Conservation (phyloP, 352 stramenopile genomes). For the Globisporangium spiculum region DNA sequence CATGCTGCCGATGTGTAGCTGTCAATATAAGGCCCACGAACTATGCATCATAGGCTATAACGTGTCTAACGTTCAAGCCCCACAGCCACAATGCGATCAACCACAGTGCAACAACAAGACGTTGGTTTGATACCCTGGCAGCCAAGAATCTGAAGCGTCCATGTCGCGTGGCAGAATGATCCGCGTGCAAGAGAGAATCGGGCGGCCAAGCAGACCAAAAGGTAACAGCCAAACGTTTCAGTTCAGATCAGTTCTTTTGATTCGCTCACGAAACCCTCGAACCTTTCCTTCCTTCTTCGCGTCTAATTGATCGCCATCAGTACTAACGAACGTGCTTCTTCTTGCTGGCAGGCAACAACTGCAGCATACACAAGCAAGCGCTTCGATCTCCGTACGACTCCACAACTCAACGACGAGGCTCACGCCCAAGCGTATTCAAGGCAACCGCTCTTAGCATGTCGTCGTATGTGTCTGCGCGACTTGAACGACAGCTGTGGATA, state of each 20-base stretch:
- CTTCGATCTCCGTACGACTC: not conserved
- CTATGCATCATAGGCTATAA: not conserved
- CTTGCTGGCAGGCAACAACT: not conserved
- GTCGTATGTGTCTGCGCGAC: not conserved
- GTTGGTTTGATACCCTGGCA: not conserved
- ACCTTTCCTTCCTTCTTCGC: not conserved
- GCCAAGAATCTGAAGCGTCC: not conserved
- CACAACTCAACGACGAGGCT: not conserved
- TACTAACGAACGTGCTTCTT: not conserved
- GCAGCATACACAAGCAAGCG: not conserved
- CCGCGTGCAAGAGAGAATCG: not conserved
- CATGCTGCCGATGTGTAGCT: not conserved
- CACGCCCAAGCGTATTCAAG: not conserved
- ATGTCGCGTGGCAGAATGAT: not conserved
- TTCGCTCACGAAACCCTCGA: not conserved
- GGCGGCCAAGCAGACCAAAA: not conserved
- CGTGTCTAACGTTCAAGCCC: not conserved
- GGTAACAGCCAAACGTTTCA: not conserved
- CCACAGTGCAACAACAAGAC: not conserved
- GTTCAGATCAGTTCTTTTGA: not conserved
- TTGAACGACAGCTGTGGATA: slow-evolving; percentile 1
- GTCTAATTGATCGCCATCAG: not conserved
- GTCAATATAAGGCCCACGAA: not conserved
- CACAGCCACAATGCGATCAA: not conserved
- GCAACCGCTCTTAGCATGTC: not conserved